Evolutionary conservation across 75 land plant genomes (phyloP).

Genomic region (Adiantum capillusveneris): DNA sequence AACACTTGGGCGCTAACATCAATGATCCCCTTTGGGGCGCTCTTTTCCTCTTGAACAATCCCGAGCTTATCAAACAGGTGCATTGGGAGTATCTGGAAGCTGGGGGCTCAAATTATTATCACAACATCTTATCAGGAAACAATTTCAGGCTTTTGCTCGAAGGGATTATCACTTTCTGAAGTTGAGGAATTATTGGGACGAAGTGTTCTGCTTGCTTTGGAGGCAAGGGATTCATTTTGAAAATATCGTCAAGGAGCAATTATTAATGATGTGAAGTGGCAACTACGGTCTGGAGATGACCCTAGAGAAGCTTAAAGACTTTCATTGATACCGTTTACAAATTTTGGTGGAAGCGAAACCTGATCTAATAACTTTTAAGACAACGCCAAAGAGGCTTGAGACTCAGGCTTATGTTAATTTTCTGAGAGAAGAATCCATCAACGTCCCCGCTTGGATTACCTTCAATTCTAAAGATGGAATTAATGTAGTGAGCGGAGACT

Average conservation of each 20-base stretch:
- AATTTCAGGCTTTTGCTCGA: constrained; percentile 74
- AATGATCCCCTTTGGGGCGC: constrained; percentile 97
- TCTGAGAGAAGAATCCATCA: constrained; percentile 63
- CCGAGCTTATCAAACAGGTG: constrained; percentile 19
- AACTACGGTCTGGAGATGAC: constrained; percentile 64
- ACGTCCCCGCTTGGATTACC: constrained; percentile 89
- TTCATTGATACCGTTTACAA: constrained; percentile 78
- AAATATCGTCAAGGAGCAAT: constrained; percentile 24
- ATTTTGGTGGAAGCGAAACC: constrained; percentile 73
- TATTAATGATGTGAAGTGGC: constrained; percentile 38
- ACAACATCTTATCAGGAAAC: constrained; percentile 97
- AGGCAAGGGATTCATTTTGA: constrained; percentile 73
- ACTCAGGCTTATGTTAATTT: constrained; percentile 91
- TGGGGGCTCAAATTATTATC: constrained; percentile 72
- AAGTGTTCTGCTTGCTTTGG: constrained; percentile 80
- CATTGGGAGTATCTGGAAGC: constrained; percentile 93
- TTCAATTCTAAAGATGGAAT: constrained; percentile 90
- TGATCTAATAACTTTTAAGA: constrained; percentile 91
- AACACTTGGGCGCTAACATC: constrained; percentile 78
- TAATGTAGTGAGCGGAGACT: constrained; percentile 78
- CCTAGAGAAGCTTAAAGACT: constrained; percentile 60
- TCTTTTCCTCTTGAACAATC: constrained; percentile 50
- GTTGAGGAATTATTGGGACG: constrained; percentile 55
- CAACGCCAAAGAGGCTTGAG: constrained; percentile 89
- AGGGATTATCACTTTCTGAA: constrained; percentile 57